Conservation (phyloP, 306 rosid genomes). For the Vicia faba region DNA sequence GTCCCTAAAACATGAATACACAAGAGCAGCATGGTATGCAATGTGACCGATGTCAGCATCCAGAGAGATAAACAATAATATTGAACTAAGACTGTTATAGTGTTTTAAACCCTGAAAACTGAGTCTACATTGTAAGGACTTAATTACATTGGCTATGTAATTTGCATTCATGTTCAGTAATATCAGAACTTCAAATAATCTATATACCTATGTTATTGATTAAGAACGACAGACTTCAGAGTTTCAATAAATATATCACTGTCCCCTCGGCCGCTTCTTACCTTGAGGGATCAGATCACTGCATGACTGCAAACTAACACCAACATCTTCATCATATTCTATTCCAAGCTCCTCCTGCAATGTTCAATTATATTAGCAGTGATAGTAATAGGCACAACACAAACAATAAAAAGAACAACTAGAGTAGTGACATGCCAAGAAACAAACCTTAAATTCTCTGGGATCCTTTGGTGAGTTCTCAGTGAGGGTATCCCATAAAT, state of each 20-base stretch:
- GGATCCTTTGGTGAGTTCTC: constrained; percentile 87
- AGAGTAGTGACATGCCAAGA: constrained; percentile 17
- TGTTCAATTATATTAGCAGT: constrained; percentile 8
- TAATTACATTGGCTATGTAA: constrained; percentile 28
- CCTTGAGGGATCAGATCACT: constrained; percentile 61
- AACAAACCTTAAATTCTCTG: constrained; percentile 74
- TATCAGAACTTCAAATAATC: constrained; percentile 32
- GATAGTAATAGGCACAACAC: not conserved
- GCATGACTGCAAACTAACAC: constrained; percentile 69
- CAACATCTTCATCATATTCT: constrained; percentile 78
- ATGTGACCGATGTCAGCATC: not conserved
- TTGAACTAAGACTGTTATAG: constrained; percentile 33
- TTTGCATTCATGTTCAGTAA: constrained; percentile 28
- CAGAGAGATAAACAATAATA: constrained; percentile 32
- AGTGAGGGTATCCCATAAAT: constrained; percentile 86
- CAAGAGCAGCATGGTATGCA: constrained; percentile 8
- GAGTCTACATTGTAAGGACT: constrained; percentile 15
- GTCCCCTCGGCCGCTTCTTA: constrained; percentile 63
- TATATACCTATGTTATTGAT: constrained; percentile 25
- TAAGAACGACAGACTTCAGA: constrained; percentile 27
- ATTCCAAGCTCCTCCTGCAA: constrained; percentile 90
- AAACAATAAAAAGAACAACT: not conserved
- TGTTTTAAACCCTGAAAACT: constrained; percentile 31
- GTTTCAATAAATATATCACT: constrained; percentile 43
- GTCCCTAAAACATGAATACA: constrained; percentile 17